Evolutionary conservation across 176 grass and related monocot species (phyloP).

Genomic region (Carex littledalei): DNA sequence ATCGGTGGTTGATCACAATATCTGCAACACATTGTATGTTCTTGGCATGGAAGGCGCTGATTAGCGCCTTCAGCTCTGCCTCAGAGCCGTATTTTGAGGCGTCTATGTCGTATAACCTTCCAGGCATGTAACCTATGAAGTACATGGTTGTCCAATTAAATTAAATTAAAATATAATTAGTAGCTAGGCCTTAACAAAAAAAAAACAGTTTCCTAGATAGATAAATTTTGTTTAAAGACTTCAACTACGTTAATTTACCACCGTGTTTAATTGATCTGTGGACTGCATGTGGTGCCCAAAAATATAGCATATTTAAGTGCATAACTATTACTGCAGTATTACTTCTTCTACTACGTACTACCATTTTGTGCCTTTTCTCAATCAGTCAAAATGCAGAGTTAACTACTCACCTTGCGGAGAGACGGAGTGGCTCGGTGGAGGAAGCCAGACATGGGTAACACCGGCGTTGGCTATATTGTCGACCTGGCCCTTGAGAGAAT

Average conservation of each 20-base stretch:
- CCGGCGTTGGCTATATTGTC: conserved; percentile 49
- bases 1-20: conserved; percentile 88
- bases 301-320: too few species aligned
- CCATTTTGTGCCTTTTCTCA: too few species aligned
- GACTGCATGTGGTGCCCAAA: too few species aligned
- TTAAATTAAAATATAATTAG: neutral
- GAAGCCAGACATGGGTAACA: conserved; percentile 76
- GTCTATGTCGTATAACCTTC: conserved; percentile 70
- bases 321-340: too few species aligned
- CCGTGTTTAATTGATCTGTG: too few species aligned
- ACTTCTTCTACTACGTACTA: neutral
- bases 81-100: conserved; percentile 66
- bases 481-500: conserved; percentile 33
- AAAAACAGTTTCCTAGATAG: too few species aligned
- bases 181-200: too few species aligned
- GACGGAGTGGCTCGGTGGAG: conserved; percentile 69
- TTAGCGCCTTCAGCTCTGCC: conserved; percentile 43
- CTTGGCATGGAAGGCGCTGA: conserved; percentile 36
- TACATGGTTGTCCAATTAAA: too few species aligned
- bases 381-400: neutral
- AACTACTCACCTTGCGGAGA: conserved; percentile 43
- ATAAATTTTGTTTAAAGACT: too few species aligned
- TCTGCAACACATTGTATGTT: conserved; percentile 63
- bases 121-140: conserved; percentile 59
- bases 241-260: too few species aligned